Evolutionary conservation across 768 basidiomycete genomes (phyloP).

Genomic region (Neoboletus brunneissimus): DNA sequence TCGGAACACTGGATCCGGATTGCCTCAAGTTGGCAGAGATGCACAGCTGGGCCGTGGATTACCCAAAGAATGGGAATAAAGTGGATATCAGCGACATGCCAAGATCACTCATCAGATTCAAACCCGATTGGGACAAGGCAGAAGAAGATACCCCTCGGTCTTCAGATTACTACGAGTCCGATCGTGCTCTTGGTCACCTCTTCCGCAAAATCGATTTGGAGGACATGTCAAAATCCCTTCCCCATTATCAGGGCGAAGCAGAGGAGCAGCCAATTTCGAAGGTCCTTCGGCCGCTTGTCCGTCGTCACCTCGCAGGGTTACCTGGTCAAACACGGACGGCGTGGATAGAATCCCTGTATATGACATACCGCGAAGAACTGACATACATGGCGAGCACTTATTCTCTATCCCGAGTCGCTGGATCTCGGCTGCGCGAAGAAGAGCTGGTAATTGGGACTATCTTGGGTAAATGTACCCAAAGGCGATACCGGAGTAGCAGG

Average conservation of each 20-base stretch:
- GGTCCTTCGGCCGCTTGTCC: slow-evolving; percentile 22
- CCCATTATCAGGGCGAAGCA: slow-evolving; percentile 10
- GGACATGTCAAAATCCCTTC: slow-evolving; percentile 25
- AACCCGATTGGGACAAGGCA: slow-evolving; percentile 76
- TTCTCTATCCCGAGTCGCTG: slow-evolving; percentile 55
- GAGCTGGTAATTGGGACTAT: slow-evolving; percentile 77
- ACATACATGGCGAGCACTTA: slow-evolving; percentile 69
- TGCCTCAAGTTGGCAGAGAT: slow-evolving; percentile 61
- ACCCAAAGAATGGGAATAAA: slow-evolving; percentile 71
- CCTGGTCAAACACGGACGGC: not conserved
- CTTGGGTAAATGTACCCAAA: slow-evolving; percentile 63
- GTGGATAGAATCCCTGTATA: slow-evolving; percentile 19
- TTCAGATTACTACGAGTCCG: slow-evolving; percentile 70
- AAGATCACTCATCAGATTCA: slow-evolving; percentile 54
- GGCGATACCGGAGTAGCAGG: slow-evolving; percentile 55
- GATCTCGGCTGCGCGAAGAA: slow-evolving; percentile 59
- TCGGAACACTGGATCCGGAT: slow-evolving; percentile 55
- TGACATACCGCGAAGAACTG: slow-evolving; percentile 59
- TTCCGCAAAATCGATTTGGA: slow-evolving; percentile 60
- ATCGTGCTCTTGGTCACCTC: slow-evolving; percentile 66
- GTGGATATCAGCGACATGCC: slow-evolving; percentile 58
- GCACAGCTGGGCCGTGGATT: slow-evolving; percentile 69
- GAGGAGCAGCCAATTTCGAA: slow-evolving; percentile 33
- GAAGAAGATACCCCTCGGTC: slow-evolving; percentile 52
- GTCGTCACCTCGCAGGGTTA: slow-evolving; percentile 14